Evolutionary conservation across 768 basidiomycete genomes (phyloP), one percentile per base, ranked within the genome.

Genomic region (Xanthoconium stramineum): DNA sequence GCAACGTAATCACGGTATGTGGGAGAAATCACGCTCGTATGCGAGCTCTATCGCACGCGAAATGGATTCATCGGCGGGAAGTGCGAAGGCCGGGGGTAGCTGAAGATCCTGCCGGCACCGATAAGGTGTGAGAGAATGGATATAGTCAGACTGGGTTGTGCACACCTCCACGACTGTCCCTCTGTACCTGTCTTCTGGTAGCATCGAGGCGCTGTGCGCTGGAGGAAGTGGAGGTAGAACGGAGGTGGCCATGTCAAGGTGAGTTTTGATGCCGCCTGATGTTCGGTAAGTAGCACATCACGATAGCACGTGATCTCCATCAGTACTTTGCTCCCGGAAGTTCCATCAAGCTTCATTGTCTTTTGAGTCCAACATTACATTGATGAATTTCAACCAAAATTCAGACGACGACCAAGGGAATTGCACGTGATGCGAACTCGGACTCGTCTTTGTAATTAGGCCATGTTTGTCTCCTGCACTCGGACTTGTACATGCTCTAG

Each of bases 21-120:
- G 87, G 17, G 93, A 93, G 73, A 95, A 97, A 68, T 97, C 94
- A 35, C 93, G 84, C 61, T 97, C 94, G 63, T 94, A 96, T 0
- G 94, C 94, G 28, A 89, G 80, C 62, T 92, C 91, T 30, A 96
- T 83, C 2, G 91, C 94, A 24, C 81, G 78, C 10, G 82, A 79
- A 55, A 95, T 84, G 19, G 83, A 78, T 65, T 91, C 91, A 55
- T 79, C 78, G 12, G 79, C 74, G 9, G 88, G 87, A 4, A 96
- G 78, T 15, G 88, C 83, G 70, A 95, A 95, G 0, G 94, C 94
- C 10, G 94, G 94, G 0, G 92, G 87, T 1, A 91, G 73, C 77
- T 91, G 89, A 6, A 91, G 78, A 70, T 89, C 88, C 55, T 56
- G 45, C 20, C 51, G 49, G 14, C 36, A 40, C n/a, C 32, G 12